Percentiles rank a stretch among this genome's conserved stretches.
phyloP scores from a whole-genome alignment of 345 rosid species.

The Moringa oleifera region DNA sequence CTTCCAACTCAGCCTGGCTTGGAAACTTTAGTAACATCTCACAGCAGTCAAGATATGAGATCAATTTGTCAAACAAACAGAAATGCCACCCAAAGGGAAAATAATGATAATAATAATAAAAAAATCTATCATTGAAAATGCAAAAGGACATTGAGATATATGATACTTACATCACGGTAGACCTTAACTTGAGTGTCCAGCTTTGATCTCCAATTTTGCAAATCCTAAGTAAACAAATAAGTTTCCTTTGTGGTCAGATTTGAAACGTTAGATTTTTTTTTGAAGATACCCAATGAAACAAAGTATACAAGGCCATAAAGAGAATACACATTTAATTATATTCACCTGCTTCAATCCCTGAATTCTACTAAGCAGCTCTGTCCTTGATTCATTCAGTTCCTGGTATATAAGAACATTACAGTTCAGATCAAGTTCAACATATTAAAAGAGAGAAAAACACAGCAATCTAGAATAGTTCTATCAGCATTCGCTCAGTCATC shows the following conservation, averaged over 20 bases:
- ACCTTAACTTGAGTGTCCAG: conserved; percentile 84
- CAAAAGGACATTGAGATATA: not conserved
- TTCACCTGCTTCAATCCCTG: conserved; percentile 83
- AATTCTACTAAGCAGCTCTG: conserved; percentile 73
- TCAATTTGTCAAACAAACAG: not conserved
- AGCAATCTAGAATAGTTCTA: not conserved
- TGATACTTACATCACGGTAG: conserved; percentile 61
- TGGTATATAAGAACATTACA: conserved; percentile 17
- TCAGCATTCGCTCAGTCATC: not conserved
- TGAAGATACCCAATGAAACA: not conserved
- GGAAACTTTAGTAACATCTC: not conserved
- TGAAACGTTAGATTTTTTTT: too few species aligned
- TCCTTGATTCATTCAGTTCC: conserved; percentile 86
- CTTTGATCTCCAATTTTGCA: conserved; percentile 93
- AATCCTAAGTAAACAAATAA: conserved; percentile 47
- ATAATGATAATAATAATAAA: not conserved
- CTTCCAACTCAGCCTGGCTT: not conserved
- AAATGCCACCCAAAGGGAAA: too few species aligned
- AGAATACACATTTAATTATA: not conserved
- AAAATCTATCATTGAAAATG: too few species aligned
- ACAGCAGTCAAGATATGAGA: not conserved
- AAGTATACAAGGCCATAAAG: not conserved
- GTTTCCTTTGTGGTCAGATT: not conserved
- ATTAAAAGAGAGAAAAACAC: not conserved
- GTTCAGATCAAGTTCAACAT: not conserved